These are phyloP conservation scores for Sugiyamaella qingdaonensis DNA, from an alignment of 805 yeast species.

Conservation along the genomic window DNA sequence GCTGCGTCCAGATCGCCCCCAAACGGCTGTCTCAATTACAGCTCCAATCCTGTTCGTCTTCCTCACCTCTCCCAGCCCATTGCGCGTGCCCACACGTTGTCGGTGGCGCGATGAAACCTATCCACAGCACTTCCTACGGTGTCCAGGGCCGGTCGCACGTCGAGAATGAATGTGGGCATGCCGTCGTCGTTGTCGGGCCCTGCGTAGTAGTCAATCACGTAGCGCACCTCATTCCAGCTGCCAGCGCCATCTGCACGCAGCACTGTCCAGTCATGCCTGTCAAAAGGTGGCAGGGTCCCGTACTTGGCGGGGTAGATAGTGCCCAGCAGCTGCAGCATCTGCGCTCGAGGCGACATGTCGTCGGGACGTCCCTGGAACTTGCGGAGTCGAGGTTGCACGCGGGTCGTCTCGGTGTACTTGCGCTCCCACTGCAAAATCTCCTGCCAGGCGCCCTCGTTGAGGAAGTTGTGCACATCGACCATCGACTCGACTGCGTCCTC, in stretches of 20 bases:
- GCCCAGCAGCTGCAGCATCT: conserved; percentile 59
- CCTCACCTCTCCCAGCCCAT: conserved; percentile 43
- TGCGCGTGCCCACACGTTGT: conserved; percentile 65
- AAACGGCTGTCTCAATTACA: not conserved
- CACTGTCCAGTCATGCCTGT: conserved; percentile 98
- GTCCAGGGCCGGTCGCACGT: conserved; percentile 94
- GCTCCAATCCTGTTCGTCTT: no score
- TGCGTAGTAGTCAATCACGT: conserved; percentile 93
- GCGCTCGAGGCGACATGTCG: conserved; percentile 82
- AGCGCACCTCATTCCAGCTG: conserved; percentile 70
- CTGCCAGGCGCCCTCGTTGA: conserved; percentile 97
- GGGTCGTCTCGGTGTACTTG: conserved; percentile 53
- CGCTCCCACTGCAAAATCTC: conserved; percentile 91
- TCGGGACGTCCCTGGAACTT: conserved; percentile 91
- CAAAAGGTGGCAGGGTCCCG: conserved; percentile 84
- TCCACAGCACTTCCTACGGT: conserved; percentile 57
- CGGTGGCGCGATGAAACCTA: conserved; percentile 62
- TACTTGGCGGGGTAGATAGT: conserved; percentile 67
- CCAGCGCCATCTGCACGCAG: conserved; percentile 46
- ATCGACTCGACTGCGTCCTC: conserved; percentile 94
- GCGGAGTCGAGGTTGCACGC: conserved; percentile 66
- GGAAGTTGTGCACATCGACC: conserved; percentile 95
- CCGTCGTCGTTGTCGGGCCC: conserved; percentile 90
- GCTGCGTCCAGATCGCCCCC: not conserved
- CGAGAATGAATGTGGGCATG: conserved; percentile 85